Evolutionary conservation across 768 basidiomycete species (phyloP).

Genomic region (Hysterangium stoloniferum): DNA sequence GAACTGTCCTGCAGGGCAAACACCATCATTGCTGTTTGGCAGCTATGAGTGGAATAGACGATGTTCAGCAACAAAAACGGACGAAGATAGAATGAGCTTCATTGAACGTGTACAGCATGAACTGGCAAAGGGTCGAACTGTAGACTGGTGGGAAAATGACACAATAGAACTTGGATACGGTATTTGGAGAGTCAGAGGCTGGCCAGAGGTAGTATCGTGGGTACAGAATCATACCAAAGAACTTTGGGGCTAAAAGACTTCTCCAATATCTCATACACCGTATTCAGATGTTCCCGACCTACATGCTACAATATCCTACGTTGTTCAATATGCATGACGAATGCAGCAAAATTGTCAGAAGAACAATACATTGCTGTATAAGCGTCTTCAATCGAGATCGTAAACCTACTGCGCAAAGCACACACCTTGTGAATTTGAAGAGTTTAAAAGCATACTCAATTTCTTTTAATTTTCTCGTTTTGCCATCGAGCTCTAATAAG

Average conservation of each 20-base stretch:
- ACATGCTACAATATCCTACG: too few relatives aligned
- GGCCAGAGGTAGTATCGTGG: conserved; percentile 50
- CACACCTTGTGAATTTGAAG: too few relatives aligned
- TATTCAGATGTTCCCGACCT: too few relatives aligned
- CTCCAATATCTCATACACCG: too few relatives aligned
- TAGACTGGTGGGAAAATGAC: conserved; percentile 46
- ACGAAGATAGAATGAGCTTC: conserved; percentile 46
- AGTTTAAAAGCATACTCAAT: too few relatives aligned
- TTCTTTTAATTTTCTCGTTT: conserved; percentile 4
- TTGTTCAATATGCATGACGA: too few relatives aligned
- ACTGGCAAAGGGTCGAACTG: conserved; percentile 40
- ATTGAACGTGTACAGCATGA: conserved; percentile 26
- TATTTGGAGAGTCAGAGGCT: conserved; percentile 50
- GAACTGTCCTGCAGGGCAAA: conserved; percentile 33
- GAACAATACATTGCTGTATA: too few relatives aligned
- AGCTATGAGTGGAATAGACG: conserved; percentile 71
- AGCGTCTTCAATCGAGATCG: too few relatives aligned
- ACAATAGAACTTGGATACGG: conserved; percentile 41
- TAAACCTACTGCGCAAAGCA: too few relatives aligned
- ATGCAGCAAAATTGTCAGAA: too few relatives aligned
- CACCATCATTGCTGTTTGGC: conserved; percentile 65
- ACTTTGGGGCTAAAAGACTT: neutral
- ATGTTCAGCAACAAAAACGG: conserved; percentile 37
- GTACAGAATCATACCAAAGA: conserved; percentile 23
- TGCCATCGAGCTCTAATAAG: conserved; percentile 74